Evolutionary conservation across 495 filamentous ascomycete species (phyloP).

Genomic region (Xylaria longipes): DNA sequence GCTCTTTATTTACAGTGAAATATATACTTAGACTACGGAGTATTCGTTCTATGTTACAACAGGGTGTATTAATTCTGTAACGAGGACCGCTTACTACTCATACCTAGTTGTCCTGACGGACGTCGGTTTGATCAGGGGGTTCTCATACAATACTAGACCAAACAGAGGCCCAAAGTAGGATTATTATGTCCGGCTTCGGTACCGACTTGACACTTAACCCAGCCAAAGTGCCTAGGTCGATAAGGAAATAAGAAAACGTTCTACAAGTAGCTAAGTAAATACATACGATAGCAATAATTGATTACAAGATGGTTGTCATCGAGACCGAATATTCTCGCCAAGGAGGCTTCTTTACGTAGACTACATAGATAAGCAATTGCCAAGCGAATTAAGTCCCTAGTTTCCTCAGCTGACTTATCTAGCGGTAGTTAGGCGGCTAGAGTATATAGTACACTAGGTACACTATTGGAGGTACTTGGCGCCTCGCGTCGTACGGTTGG

Average conservation of each 20-base stretch:
- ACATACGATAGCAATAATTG: background rate
- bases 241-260: background rate
- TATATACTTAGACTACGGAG: too few species aligned
- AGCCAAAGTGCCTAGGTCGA: background rate
- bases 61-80: background rate
- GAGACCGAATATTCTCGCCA: background rate
- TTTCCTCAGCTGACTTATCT: background rate
- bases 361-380: background rate
- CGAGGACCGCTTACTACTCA: background rate
- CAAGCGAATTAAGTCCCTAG: background rate
- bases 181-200: background rate
- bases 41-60: background rate
- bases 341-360: background rate
- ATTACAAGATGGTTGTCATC: background rate
- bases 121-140: background rate
- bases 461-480: background rate
- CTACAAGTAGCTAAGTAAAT: background rate
- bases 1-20: background rate
- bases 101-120: background rate
- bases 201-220: background rate
- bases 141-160: background rate
- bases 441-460: background rate
- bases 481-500: background rate
- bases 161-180: background rate
- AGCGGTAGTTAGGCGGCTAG: background rate